Conservation (phyloP, 108 stramenopile species). For the Cyclotella baltica region DNA sequence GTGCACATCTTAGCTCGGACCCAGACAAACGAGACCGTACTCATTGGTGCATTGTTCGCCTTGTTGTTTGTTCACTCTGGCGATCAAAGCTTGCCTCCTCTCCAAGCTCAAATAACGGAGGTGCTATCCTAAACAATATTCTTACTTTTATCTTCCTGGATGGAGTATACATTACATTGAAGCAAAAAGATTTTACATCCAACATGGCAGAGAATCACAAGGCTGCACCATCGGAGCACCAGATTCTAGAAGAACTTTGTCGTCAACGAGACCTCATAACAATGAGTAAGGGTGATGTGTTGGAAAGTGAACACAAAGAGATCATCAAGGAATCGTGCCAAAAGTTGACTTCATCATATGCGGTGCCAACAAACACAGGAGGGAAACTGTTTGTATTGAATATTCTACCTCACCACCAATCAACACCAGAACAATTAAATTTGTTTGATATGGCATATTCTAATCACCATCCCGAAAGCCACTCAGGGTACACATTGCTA, state of each 20-base stretch:
- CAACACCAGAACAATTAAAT: background rate
- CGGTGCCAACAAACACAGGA: constrained; percentile 8
- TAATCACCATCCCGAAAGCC: background rate
- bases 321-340: background rate
- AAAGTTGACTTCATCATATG: background rate
- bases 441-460: constrained; percentile 22
- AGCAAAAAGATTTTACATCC: constrained; percentile 63
- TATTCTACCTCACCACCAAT: background rate
- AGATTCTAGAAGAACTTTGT: constrained; percentile 70
- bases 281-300: background rate
- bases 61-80: constrained; percentile 74
- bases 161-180: constrained; percentile 48
- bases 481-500: background rate
- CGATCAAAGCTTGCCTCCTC: constrained; percentile 67
- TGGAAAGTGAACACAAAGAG: background rate
- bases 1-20: constrained; percentile 43
- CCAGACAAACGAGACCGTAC: constrained; percentile 51
- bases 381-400: constrained; percentile 10
- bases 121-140: constrained; percentile 35
- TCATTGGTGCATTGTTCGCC: constrained; percentile 75
- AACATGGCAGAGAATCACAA: constrained; percentile 72
- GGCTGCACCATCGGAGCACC: constrained; percentile 78
- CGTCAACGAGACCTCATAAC: constrained; percentile 20
- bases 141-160: constrained; percentile 72
- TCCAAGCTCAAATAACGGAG: constrained; percentile 2